Evolutionary conservation across 331 rosid species (phyloP).

Genomic region (Cydonia oblonga): DNA sequence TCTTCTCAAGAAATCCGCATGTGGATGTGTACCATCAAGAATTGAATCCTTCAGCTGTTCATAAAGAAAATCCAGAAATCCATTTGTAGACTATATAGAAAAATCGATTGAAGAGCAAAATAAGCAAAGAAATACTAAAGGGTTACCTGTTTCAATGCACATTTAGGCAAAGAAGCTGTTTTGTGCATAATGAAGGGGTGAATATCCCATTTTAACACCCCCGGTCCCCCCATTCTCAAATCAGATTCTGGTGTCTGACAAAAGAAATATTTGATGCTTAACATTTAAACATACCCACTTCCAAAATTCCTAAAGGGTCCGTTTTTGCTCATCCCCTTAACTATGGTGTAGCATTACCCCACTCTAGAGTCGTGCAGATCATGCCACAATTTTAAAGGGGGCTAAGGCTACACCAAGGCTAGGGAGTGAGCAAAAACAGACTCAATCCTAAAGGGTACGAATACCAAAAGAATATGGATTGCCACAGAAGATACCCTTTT

Average conservation of each 20-base stretch:
- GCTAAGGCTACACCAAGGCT: not conserved
- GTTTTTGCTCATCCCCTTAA: not conserved
- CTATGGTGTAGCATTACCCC: not conserved
- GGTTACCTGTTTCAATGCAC: conserved; percentile 50
- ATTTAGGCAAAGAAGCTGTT: conserved; percentile 37
- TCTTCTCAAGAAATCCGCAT: conserved; percentile 37
- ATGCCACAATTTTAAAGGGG: not conserved
- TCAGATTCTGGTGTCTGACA: conserved; percentile 36
- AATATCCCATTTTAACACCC: conserved; percentile 37
- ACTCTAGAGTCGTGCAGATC: not conserved
- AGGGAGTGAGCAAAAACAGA: not conserved
- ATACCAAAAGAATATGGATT: not conserved
- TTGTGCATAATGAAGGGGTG: conserved; percentile 35
- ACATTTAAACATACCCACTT: conserved; percentile 11
- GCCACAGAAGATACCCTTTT: not conserved
- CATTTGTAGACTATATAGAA: conserved; percentile 4
- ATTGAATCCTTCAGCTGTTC: conserved; percentile 63
- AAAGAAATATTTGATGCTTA: not conserved
- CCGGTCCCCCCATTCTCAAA: conserved; percentile 19
- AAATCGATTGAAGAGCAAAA: conserved; percentile 3
- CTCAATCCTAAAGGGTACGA: not conserved
- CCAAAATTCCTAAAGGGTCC: not conserved
- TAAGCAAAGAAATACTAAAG: not conserved
- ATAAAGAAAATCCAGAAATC: conserved; percentile 7
- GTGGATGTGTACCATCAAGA: conserved; percentile 43